Evolutionary conservation across 2,329 filamentous ascomycete species (phyloP), one percentile per base, ranked within the genome.

Genomic region (Periconia macrospinosa): DNA sequence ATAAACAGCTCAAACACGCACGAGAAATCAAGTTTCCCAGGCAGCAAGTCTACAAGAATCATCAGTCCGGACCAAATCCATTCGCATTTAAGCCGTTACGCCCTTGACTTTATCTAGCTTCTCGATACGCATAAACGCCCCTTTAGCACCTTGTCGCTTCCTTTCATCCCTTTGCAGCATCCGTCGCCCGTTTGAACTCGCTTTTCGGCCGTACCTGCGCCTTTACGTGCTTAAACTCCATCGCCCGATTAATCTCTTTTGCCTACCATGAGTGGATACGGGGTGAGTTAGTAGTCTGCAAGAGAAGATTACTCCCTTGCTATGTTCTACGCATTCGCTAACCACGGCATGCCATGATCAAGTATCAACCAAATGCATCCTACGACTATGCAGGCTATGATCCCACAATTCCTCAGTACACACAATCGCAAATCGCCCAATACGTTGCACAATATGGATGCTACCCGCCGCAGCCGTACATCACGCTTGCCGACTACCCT

Each of bases 401-500:
- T 1, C 66, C 67, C 40, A 49, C 52, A 19, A 55, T 67, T 46
- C 66, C 66, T 23, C 65, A 69, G 40, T 72, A 71, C 54, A 72
- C 69, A 9, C 67, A 70, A 35, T 54, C 66, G 14, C 68, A 71
- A 41, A 60, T 72, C 47, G 57, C 65, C 30, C 53, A 60, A 35
- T 69, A 71, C 52, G 68, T 66, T 47, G 58, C 61, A 40, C 65
- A 68, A 46, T 71, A 69, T 50, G 61, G 66, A 43, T 60, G 58
- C 50, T 69, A 67, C 42, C 69, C 68, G 30, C 59, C 63, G 35
- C 62, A 68, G 45, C 63, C 69, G 9, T 68, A 68, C 41, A 54
- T 62, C 9, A 53, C 68, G 20, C 56, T 70, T 15, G 54, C 64
- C 30, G 66, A 68, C 23, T 48, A 47, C 30, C 61, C 63, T 40